A percentile compares a stretch with the other conserved stretches of the same genome.
These are phyloP conservation scores for Citrus inodora DNA, from an alignment of 345 rosid genomes.

Conservation along the genomic window DNA sequence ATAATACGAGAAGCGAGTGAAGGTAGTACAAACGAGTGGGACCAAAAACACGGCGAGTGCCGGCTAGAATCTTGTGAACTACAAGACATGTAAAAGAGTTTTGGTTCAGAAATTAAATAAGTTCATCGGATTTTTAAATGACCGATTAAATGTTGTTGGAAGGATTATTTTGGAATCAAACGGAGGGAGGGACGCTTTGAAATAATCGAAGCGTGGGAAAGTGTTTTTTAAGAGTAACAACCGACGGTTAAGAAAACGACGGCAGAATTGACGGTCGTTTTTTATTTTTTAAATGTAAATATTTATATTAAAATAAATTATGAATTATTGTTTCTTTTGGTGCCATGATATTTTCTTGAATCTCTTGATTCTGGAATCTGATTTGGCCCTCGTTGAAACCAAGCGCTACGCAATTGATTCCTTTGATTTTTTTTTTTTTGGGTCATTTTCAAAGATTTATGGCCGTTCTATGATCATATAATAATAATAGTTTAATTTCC, in stretches of 20 bases:
- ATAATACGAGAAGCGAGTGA: constrained; percentile 10
- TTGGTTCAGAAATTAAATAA: neutral
- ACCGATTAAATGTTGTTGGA: neutral
- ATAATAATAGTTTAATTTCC: neutral
- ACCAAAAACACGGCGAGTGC: constrained; percentile 32
- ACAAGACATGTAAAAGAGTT: constrained; percentile 16
- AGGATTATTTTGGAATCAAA: constrained; percentile 10
- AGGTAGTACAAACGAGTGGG: constrained; percentile 25
- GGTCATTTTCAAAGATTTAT: too few species aligned
- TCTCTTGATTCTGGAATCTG: neutral
- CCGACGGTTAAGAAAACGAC: neutral
- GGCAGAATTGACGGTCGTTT: neutral
- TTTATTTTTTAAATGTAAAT: neutral
- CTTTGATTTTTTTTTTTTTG: neutral
- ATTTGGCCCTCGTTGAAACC: too few species aligned
- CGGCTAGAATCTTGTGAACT: constrained; percentile 29
- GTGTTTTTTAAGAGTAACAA: neutral
- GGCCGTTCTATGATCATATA: neutral
- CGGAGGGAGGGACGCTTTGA: neutral
- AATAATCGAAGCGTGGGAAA: neutral
- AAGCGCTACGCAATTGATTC: neutral
- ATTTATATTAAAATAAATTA: too few species aligned
- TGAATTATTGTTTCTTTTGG: neutral
- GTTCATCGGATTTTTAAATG: neutral
- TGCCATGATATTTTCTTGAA: neutral